These are phyloP conservation scores for Nematodospora valgi DNA, from an alignment of 805 yeast species.

Conservation along the genomic window DNA sequence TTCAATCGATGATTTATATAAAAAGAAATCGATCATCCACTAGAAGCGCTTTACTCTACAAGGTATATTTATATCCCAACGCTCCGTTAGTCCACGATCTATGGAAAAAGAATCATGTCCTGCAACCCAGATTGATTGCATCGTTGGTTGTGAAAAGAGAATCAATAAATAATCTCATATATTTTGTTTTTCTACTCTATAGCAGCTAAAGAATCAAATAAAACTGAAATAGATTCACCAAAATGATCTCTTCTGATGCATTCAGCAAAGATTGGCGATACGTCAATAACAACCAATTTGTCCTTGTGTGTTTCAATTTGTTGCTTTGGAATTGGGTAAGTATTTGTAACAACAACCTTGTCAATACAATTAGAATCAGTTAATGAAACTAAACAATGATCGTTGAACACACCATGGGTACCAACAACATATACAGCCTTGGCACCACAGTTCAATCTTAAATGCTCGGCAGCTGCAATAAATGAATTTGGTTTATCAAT, in stretches of 20 bases:
- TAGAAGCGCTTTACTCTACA: no score
- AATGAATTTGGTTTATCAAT: conserved; percentile 92
- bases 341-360: conserved; percentile 91
- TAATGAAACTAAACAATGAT: conserved; percentile 77
- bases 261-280: conserved; percentile 93
- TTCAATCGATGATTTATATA: no score
- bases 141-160: conserved; percentile 35
- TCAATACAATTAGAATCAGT: conserved; percentile 80
- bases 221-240: conserved; percentile 92
- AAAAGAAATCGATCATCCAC: no score
- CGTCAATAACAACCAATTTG: conserved; percentile 85
- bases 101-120: conserved; percentile 32
- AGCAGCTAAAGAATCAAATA: conserved; percentile 82
- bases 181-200: conserved; percentile 24
- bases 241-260: conserved; percentile 98
- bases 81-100: conserved; percentile 55
- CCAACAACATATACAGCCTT: conserved; percentile 85
- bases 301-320: conserved; percentile 48
- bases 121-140: conserved; percentile 53
- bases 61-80: conserved; percentile 41
- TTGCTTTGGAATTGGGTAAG: conserved; percentile 81
- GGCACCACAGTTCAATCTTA: conserved; percentile 95
- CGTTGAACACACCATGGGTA: conserved; percentile 93
- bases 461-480: conserved; percentile 97
- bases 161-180: not conserved